Evolutionary conservation across 2,329 filamentous ascomycete genomes (phyloP).

Genomic region (Alternaria ethzedia): DNA sequence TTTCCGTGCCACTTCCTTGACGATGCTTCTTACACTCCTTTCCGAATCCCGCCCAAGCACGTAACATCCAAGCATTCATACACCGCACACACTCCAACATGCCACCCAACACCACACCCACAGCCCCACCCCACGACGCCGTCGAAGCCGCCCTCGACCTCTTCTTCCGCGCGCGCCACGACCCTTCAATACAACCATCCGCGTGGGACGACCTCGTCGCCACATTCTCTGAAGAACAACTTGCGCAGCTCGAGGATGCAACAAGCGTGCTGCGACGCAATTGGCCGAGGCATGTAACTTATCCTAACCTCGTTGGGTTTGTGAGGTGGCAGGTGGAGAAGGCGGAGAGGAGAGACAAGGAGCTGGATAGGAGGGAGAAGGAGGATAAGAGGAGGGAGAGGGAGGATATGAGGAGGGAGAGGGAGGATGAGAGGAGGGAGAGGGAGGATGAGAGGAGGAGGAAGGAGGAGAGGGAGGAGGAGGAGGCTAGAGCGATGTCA

Average conservation of each 20-base stretch:
- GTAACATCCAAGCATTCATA: accelerated
- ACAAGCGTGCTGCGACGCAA: background rate
- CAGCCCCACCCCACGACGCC: background rate
- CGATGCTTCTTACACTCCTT: background rate
- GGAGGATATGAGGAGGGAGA: too few species aligned
- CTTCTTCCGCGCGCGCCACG: background rate
- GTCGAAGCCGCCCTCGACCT: background rate
- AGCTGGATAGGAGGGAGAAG: too few species aligned
- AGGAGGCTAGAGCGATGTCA: too few species aligned
- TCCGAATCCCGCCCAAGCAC: background rate
- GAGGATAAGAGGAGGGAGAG: too few species aligned
- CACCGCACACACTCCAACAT: background rate
- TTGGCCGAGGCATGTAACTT: background rate
- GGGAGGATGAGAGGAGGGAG: background rate
- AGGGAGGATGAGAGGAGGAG: too few species aligned
- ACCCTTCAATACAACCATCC: accelerated
- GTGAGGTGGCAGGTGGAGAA: background rate
- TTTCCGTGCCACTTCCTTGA: background rate
- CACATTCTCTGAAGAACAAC: background rate
- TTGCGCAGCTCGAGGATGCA: background rate
- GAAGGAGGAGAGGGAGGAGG: too few species aligned
- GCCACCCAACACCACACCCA: background rate
- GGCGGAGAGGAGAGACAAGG: background rate
- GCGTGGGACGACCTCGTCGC: background rate
- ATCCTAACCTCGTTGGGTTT: background rate